Evolutionary conservation across 2,329 filamentous ascomycete genomes (phyloP).

Genomic region (Penicillium polonicum): DNA sequence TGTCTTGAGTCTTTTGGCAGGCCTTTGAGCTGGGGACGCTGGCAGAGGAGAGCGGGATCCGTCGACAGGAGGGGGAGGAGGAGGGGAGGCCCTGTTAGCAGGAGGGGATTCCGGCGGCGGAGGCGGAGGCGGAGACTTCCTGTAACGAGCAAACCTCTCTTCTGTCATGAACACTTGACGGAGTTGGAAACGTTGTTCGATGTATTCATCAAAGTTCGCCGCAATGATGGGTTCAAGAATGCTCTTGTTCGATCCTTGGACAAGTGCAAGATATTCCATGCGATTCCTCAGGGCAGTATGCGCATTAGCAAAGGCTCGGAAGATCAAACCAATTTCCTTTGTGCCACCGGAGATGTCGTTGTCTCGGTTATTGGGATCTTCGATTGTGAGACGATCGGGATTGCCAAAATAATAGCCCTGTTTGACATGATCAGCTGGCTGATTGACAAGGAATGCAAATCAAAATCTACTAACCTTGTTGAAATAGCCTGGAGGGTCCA

Average conservation of each 20-base stretch:
- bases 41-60: background rate
- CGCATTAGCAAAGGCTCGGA: conserved; percentile 67
- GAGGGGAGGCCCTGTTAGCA: conserved; percentile 9
- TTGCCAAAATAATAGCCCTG: conserved; percentile 53
- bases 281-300: conserved; percentile 57
- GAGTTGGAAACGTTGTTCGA: conserved; percentile 65
- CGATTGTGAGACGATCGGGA: conserved; percentile 72
- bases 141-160: conserved; percentile 35
- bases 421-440: conserved; percentile 30
- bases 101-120: conserved; percentile 12
- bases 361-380: conserved; percentile 79
- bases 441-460: background rate
- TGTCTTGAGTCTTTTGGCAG: background rate
- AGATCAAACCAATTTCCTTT: conserved; percentile 64
- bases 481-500: conserved; percentile 72
- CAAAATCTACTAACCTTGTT: conserved; percentile 61
- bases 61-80: conserved; percentile 10
- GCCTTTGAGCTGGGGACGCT: background rate
- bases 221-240: conserved; percentile 71
- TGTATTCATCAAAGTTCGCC: conserved; percentile 76
- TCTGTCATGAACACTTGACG: conserved; percentile 51
- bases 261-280: conserved; percentile 46
- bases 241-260: conserved; percentile 42
- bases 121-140: conserved; percentile 25
- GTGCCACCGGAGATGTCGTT: conserved; percentile 94